Evolutionary conservation across 768 basidiomycete genomes (phyloP), one percentile per base, ranked within the genome.

Genomic region (Leccinum subtestaceum): DNA sequence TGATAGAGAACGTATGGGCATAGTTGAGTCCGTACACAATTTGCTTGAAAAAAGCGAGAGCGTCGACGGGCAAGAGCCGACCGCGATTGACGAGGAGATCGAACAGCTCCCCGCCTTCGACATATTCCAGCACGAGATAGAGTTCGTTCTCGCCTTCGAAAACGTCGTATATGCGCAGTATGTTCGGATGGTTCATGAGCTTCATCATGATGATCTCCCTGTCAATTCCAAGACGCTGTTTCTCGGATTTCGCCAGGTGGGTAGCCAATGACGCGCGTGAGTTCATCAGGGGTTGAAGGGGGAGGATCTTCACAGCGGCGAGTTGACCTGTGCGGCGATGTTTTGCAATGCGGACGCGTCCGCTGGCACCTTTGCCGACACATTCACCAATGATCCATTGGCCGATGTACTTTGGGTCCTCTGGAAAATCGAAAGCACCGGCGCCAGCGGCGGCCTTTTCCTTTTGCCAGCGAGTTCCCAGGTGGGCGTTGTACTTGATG

Each of bases 131-230:
- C 34, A 98, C 87, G 32, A 98, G 85, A 74, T 89, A 97, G 45
- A 98, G 86, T 64, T 96, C 92, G 67, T 83, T 87, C 45, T 91
- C 86, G 70, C 92, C 91, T 75, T 98, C 94, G 74, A 91, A 97
- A 55, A 98, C 95, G 70, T 98, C 95, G 74, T 93, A 95, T 43
- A 98, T 88, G 61, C 89, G 86, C 79, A 98, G 85, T 66, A 98
- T 93, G 75, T 97, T 97, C 2, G 94, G 95, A 70, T 98, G 95
- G 68, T 95, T 92, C 87, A 98, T 95, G 66, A 98, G 88, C 74
- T 98, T 98, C 95, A 98, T 96, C 87, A 98, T 95, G 57, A 91
- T 93, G 60, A 98, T 96, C 74, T 98, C 95, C 62, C 93, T 79
- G 72, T 97, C 94, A 60, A 98, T 89, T 4, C 91, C 89, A 50